Evolutionary conservation across 306 rosid species (phyloP), one percentile per base, ranked within the genome.

Genomic region (Pterocarpus santalinus): DNA sequence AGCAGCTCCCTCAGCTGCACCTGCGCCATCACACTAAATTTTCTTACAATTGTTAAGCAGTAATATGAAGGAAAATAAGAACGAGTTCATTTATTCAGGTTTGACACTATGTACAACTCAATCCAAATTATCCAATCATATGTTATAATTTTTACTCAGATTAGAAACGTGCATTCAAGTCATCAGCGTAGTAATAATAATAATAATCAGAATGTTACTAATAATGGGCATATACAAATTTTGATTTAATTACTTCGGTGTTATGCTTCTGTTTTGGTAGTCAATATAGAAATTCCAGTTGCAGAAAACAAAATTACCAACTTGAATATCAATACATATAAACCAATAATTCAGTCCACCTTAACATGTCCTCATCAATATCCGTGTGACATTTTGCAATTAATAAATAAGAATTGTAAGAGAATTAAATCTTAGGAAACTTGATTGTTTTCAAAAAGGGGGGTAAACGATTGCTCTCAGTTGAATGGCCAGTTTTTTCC

Each of bases 401-500:
- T 43, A 6, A 1, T 28, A 47, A 62, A 4, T 22, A 5, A 11
- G 11, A 0, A 47, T 60, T 7, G 4, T 11, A 63, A 14, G n/a
- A 5, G 1, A 35, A 9, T n/a, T 5, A 41, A 44, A 81, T 34
- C 1, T 2, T 16, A 0, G 5, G 7, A 5, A n/a, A 71, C 41
- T 32, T 3, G 1, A 22, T 46, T 61, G n/a, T 2, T 5, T 12
- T 13, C 0, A 53, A 11, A 4, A 1, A 0, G 2, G 4, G 0
- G n/a, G 0, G 5, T 17, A 4, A 46, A 65, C 9, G 5, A 52
- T 79, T 83, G 91, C 90, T 88, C 93, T 91, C 94, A 90, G 90
- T 53, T 9, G 6, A 84, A 77, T 10, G 90, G 90, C 93, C 90
- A 82, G 2, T 0, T 68, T 88, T 86, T 83, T 89, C 93, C 90